Base-by-base conservation (phyloP, 169 alveolate species). In the Eimeria necatrix region DNA sequence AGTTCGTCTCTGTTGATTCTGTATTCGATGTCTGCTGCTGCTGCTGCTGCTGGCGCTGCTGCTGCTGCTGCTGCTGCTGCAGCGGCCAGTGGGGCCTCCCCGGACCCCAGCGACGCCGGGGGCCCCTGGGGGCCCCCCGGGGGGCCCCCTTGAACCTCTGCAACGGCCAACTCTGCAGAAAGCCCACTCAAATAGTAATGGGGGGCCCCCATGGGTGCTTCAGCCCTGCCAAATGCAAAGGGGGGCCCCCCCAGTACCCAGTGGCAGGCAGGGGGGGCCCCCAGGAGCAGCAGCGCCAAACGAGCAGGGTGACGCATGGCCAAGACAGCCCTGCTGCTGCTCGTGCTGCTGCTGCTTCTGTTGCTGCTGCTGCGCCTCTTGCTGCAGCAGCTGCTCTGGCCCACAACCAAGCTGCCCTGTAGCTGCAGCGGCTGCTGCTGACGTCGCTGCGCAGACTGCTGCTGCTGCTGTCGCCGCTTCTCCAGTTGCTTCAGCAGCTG, bases 1-100 rank as follows among this genome's bases (percentile, higher is more conserved):
- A 32, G 41, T 32, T 32, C 41, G 41, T 32, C 41, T 32, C 41
- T 32, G 3, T 2, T 2, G 41, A 32, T 32, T 32, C 41, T 32
- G 41, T 32, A 32, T 32, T 32, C 41, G 0, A 32, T 32, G 41
- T 32, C 41, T 32, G 41, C 41, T 41, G n/a, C 16, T 26, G 56
- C n/a, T 71, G 53, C 56, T 32, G 56, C 83, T 71, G 83, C 83
- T 24, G 83, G 26, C 2, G 83, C 83, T 71, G 53, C 52, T 71
- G 52, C 41, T n/a, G 46, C 3, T 32, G 41, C 80, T 22, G 80
- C 80, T n/a, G 80, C 49, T 24, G 46, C 41, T 32, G 41, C 41
- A 32, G 41, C 41, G 41, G 41, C 41, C 41, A 32, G 41, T 32
- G 41, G 41, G 41, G 2, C 41, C 41, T 32, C 41, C 41, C 41